phyloP scores from a whole-genome alignment of 441 rosid species.

The Kokia cookei region DNA sequence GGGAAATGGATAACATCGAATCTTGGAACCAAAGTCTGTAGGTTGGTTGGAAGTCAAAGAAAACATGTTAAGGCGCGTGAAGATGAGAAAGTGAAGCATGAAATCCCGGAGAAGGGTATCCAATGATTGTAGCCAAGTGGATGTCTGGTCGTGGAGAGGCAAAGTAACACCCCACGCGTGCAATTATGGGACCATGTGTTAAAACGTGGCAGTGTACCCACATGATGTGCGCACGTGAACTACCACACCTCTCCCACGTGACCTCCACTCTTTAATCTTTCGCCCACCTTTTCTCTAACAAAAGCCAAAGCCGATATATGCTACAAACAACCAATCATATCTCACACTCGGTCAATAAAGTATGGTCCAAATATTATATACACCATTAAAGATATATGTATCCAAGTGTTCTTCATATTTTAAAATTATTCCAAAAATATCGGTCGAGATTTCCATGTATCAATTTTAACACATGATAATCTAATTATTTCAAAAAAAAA shows the following conservation, averaged over 20 bases:
- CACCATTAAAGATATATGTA: not conserved
- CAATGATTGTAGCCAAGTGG: slow-evolving; percentile 29
- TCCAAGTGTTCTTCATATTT: no score
- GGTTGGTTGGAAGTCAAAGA: no score
- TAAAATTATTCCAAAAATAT: no score
- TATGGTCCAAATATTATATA: no score
- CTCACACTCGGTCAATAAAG: not conserved
- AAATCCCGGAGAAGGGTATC: slow-evolving; percentile 12
- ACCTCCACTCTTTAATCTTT: slow-evolving; percentile 2
- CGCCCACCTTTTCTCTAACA: not conserved
- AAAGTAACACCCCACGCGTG: slow-evolving; percentile 31
- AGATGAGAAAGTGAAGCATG: not conserved
- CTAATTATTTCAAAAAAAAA: no score
- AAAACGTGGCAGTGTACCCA: slow-evolving; percentile 7
- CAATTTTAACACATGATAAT: no score
- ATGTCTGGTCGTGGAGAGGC: slow-evolving; percentile 31
- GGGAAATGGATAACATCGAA: no score
- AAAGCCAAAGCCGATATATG: not conserved
- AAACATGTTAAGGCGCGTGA: no score
- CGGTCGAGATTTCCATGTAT: accelerated
- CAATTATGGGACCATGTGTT: slow-evolving; percentile 16
- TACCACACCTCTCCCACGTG: slow-evolving; percentile 10
- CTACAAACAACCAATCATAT: not conserved
- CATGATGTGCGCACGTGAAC: slow-evolving; percentile 28
- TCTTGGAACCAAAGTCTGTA: no score